phyloP scores from a whole-genome alignment of 1,284 basidiomycete species.

The Cerioporus squamosus region DNA sequence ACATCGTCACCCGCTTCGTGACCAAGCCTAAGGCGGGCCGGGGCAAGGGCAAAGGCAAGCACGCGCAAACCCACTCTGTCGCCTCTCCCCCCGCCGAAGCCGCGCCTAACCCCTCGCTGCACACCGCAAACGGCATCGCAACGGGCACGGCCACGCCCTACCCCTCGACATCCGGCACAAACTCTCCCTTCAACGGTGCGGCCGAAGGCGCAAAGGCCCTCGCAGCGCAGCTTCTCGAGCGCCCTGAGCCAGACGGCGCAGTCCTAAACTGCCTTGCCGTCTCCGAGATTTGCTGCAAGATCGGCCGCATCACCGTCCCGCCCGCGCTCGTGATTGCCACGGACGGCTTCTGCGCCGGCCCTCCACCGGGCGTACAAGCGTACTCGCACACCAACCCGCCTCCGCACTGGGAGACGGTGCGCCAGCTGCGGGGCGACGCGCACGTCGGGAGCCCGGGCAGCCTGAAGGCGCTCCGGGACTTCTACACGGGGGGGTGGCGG shows the following conservation, averaged over 20 bases:
- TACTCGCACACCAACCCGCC: conserved; percentile 55
- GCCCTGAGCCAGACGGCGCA: conserved; percentile 55
- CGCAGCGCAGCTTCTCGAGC: conserved; percentile 21
- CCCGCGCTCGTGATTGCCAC: conserved; percentile 61
- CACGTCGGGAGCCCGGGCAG: conserved; percentile 33
- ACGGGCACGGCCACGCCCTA: conserved; percentile 18
- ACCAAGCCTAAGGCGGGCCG: conserved; percentile 54
- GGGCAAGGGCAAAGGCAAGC: conserved; percentile 21
- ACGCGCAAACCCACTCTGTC: conserved; percentile 2
- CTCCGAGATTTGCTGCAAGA: conserved; percentile 75
- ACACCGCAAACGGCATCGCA: conserved; percentile 32
- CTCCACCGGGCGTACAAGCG: conserved; percentile 3
- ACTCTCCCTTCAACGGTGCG: conserved; percentile 35
- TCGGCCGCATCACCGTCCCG: conserved; percentile 77
- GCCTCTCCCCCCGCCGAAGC: conserved; percentile 23
- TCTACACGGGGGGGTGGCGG: conserved; percentile 61
- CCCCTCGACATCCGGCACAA: not conserved
- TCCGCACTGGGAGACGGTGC: conserved; percentile 53
- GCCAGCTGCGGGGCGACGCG: conserved; percentile 40
- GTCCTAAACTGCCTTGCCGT: conserved; percentile 72
- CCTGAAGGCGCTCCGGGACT: conserved; percentile 43
- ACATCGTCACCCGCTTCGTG: conserved; percentile 68
- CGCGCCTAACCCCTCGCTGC: conserved; percentile 28
- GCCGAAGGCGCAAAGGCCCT: conserved; percentile 21
- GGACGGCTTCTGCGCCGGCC: conserved; percentile 49